A percentile compares a stretch with the other conserved stretches of the same genome.
These are phyloP conservation scores for Trametes pubescens DNA, from an alignment of 1,284 basidiomycete genomes.

Conservation along the genomic window DNA sequence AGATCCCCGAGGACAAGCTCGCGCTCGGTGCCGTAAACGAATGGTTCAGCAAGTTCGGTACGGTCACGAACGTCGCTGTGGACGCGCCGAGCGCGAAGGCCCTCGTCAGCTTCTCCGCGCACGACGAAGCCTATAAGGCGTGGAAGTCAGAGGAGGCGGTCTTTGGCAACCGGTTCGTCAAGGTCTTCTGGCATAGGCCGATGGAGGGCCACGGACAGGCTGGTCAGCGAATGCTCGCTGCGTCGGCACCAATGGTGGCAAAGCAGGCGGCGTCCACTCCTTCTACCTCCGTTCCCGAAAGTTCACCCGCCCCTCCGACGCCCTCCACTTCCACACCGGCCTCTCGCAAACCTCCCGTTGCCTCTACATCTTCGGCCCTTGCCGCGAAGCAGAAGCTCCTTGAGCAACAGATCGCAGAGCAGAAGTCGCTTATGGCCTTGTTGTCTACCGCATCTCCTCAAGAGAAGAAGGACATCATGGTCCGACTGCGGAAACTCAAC, in stretches of 20 bases:
- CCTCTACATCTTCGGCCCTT: conserved; percentile 54
- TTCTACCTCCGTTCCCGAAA: conserved; percentile 31
- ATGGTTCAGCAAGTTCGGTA: conserved; percentile 94
- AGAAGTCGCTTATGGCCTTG: conserved; percentile 85
- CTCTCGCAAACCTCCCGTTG: conserved; percentile 39
- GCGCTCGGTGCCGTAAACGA: conserved; percentile 82
- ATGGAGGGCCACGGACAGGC: conserved; percentile 86
- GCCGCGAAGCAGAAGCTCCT: conserved; percentile 80
- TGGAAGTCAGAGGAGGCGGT: conserved; percentile 95
- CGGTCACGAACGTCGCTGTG: conserved; percentile 92
- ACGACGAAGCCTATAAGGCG: conserved; percentile 86
- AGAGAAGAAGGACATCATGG: conserved; percentile 86
- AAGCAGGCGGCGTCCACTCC: conserved; percentile 47
- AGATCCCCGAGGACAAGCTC: conserved; percentile 88
- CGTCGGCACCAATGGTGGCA: conserved; percentile 76
- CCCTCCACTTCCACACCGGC: conserved; percentile 30
- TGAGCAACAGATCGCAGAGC: conserved; percentile 89
- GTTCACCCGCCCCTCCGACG: conserved; percentile 33
- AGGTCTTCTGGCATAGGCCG: conserved; percentile 92
- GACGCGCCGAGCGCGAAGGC: conserved; percentile 81
- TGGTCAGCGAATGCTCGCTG: conserved; percentile 79
- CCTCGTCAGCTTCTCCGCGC: conserved; percentile 87
- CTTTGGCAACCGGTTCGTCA: conserved; percentile 94
- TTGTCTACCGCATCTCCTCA: conserved; percentile 68
- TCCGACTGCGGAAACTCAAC: conserved; percentile 77